Evolutionary conservation across 2,329 filamentous ascomycete genomes (phyloP).

Genomic region (Thielaviopsis musarum): DNA sequence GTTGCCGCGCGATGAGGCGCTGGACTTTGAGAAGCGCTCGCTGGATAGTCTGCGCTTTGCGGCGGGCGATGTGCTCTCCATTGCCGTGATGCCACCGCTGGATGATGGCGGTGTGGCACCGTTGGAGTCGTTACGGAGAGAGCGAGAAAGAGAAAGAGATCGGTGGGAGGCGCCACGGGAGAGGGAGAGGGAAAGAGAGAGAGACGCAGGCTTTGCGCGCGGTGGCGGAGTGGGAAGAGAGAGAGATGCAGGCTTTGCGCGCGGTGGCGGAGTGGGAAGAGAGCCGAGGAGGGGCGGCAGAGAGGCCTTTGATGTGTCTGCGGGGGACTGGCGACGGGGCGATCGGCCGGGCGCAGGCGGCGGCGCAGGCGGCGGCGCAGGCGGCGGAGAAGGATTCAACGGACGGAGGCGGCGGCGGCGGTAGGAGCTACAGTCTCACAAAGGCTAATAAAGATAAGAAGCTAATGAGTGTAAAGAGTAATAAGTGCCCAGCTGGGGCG

Average conservation of each 20-base stretch:
- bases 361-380: conserved; percentile 24
- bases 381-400: conserved; percentile 21
- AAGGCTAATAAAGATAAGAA: background rate
- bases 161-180: background rate
- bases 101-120: conserved; percentile 59
- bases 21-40: conserved; percentile 51
- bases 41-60: conserved; percentile 65
- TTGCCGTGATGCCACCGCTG: conserved; percentile 61
- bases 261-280: conserved; percentile 12
- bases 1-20: conserved; percentile 21
- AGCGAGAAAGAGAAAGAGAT: conserved; percentile 19
- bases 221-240: background rate
- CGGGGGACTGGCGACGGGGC: conserved; percentile 18
- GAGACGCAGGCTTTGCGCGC: background rate
- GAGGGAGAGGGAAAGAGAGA: background rate
- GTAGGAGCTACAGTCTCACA: background rate
- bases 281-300: conserved; percentile 13
- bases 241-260: background rate
- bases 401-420: background rate
- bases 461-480: background rate
- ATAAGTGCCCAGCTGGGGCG: background rate
- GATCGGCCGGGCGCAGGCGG: conserved; percentile 20
- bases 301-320: conserved; percentile 15
- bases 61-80: conserved; percentile 75
- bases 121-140: conserved; percentile 30